Evolutionary conservation across 257 asterid species (phyloP), one percentile per base, ranked within the genome.

Genomic region (Gynochthodes officinalis): DNA sequence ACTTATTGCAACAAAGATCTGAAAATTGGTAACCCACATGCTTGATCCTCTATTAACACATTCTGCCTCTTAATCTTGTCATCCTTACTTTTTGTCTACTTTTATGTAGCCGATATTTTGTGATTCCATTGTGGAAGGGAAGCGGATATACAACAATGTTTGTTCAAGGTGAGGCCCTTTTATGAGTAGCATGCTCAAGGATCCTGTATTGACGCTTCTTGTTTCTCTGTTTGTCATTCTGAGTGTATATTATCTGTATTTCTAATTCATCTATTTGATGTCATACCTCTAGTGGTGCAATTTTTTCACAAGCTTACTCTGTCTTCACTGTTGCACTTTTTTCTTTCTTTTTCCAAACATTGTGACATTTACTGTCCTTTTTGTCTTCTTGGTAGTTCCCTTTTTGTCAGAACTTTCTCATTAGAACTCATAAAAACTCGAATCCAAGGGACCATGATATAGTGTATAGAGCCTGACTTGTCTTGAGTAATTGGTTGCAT

Each of bases 111-210:
- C 97, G 86, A 59, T 87, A 89, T 78, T 94, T 94, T 81, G 99
- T 89, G 83, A 79, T 91, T 80, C 97, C 97, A 4, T 40, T 91
- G 80, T 89, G 99, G 99, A 94, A 83, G 84, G 99, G 97, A 85
- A 85, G 83, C 71, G 98, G 99, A 74, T 89, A 94, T 81, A 78
- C 91, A 55, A 88, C 95, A 12, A 94, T 91, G 97, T 91, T 91
- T 81, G 72, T 89, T 70, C 97, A 94, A 89, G 97, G 99, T 94
- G 73, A 74, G 73, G 35, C 15, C 11, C 23, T 69, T n/a, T 28
- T 18, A 19, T 54, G 1, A 48, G 19, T 66, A 32, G 67, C 23
- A 42, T 70, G 55, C 18, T 70, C 43, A 27, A 14, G 40, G 35
- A 5, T 7, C 23, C 30, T 15, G 1, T 5, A 50, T 52, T 11